Conservation (phyloP, 306 rosid species). For the Malus asiatica region DNA sequence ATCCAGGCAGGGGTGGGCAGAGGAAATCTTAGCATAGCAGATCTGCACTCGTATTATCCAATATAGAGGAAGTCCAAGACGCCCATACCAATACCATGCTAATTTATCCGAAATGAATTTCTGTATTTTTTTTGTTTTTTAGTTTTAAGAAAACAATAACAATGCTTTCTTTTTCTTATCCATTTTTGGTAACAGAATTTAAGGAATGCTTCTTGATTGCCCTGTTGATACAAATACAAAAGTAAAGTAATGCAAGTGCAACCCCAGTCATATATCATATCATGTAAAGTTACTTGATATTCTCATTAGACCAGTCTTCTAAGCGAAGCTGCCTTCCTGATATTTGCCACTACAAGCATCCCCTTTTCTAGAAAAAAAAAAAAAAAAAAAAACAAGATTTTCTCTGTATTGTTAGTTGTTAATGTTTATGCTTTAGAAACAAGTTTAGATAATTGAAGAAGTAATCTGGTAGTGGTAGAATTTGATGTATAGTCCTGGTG, state of each 20-base stretch:
- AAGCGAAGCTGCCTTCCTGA: neutral
- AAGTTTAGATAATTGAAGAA: neutral
- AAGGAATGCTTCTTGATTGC: neutral
- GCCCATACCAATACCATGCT: no score
- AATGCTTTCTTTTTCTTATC: no score
- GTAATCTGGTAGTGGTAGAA: neutral
- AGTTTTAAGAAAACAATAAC: no score
- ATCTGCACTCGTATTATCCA: no score
- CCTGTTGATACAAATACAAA: neutral
- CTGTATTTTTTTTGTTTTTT: no score
- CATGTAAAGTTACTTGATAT: neutral
- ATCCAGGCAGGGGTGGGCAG: no score
- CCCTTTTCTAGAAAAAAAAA: neutral
- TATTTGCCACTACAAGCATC: neutral
- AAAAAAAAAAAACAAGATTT: neutral
- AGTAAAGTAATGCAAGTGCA: neutral
- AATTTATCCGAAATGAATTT: no score
- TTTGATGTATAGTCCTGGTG: neutral
- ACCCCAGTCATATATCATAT: neutral
- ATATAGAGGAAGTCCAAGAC: no score
- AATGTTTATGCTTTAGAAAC: neutral
- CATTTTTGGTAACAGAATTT: no score
- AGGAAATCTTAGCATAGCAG: no score
- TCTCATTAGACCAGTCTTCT: neutral
- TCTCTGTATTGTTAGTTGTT: neutral